These are phyloP conservation scores for Pseudocercospora fuligena DNA, from an alignment of 2,329 filamentous ascomycete genomes.

Conservation along the genomic window DNA sequence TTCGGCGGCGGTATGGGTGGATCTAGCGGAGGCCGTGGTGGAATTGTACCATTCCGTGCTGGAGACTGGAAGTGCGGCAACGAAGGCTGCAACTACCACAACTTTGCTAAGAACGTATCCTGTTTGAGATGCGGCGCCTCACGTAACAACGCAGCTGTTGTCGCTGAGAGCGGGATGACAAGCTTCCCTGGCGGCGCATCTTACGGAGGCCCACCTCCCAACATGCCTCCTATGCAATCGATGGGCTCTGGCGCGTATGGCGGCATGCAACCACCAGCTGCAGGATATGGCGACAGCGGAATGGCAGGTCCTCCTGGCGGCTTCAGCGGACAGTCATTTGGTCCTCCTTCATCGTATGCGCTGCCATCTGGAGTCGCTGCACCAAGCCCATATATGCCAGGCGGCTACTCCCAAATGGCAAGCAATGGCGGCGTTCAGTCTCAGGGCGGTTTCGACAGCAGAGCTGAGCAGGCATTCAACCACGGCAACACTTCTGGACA, in stretches of 20 bases:
- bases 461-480: constrained; percentile 89
- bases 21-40: constrained; percentile 64
- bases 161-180: constrained; percentile 82
- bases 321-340: constrained; percentile 77
- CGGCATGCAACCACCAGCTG: constrained; percentile 62
- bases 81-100: constrained; percentile 97
- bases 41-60: constrained; percentile 90
- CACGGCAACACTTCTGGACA: constrained; percentile 76
- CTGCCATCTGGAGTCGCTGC: constrained; percentile 84
- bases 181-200: constrained; percentile 35
- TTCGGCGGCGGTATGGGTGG: constrained; percentile 52
- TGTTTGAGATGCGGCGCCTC: constrained; percentile 95
- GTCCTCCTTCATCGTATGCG: constrained; percentile 85
- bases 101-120: constrained; percentile 99
- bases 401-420: constrained; percentile 62
- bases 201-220: constrained; percentile 70
- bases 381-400: constrained; percentile 81
- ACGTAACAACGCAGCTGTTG: constrained; percentile 88
- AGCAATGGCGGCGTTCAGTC: constrained; percentile 78
- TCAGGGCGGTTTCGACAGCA: constrained; percentile 78
- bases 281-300: constrained; percentile 70
- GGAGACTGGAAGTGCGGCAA: constrained; percentile 99
- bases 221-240: constrained; percentile 69
- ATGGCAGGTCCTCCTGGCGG: constrained; percentile 60
- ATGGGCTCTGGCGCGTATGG: constrained; percentile 37